Evolutionary conservation across 495 filamentous ascomycete species (phyloP).

Genomic region (Friedmanniomyces simplex): DNA sequence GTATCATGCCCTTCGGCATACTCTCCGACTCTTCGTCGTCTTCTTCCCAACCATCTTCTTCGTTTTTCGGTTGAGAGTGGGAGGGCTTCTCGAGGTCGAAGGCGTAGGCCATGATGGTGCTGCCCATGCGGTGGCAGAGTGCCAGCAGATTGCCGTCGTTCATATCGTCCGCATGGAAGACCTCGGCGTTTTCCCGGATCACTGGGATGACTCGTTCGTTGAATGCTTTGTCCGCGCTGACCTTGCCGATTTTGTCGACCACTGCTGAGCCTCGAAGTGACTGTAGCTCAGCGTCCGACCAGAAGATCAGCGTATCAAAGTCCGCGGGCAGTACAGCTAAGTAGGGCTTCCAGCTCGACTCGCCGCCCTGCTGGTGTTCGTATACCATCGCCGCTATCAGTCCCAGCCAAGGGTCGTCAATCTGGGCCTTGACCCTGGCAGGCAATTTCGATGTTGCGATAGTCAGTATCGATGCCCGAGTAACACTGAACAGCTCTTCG

Average conservation of each 20-base stretch:
- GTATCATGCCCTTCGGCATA: conserved; percentile 74
- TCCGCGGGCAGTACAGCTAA: conserved; percentile 62
- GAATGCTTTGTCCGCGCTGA: conserved; percentile 61
- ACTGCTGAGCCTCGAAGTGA: conserved; percentile 72
- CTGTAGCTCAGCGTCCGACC: conserved; percentile 58
- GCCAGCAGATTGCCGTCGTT: conserved; percentile 33
- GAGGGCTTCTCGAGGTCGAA: conserved; percentile 61
- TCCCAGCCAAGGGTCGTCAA: conserved; percentile 43
- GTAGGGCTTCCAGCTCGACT: conserved; percentile 69
- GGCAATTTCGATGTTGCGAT: conserved; percentile 29
- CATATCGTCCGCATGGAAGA: conserved; percentile 43
- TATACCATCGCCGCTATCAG: conserved; percentile 75
- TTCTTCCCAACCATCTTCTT: conserved; percentile 47
- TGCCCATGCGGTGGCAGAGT: conserved; percentile 69
- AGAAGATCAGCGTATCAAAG: conserved; percentile 89
- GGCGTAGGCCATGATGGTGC: conserved; percentile 90
- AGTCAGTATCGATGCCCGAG: conserved; percentile 43
- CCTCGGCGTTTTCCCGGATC: conserved; percentile 34
- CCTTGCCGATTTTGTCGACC: conserved; percentile 64
- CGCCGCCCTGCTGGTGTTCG: conserved; percentile 52
- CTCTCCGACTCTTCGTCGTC: conserved; percentile 54
- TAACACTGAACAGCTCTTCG: conserved; percentile 56
- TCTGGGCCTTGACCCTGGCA: conserved; percentile 9
- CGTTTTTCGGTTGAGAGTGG: too few relatives aligned
- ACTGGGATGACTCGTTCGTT: conserved; percentile 51